phyloP scores from a whole-genome alignment of 257 asterid species.

The Solanum microdontum region DNA sequence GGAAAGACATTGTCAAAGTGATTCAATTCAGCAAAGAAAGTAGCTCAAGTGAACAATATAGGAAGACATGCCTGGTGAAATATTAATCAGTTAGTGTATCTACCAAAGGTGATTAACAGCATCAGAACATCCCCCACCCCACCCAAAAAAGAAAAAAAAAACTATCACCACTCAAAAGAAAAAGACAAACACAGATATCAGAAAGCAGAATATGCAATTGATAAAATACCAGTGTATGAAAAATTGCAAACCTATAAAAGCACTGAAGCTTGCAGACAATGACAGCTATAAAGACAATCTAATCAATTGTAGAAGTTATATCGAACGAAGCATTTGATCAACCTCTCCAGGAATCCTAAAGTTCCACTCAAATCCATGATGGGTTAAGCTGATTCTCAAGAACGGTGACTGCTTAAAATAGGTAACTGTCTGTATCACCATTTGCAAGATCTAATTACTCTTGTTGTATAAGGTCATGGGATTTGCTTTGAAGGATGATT shows the following conservation, averaged over 20 bases:
- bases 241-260: background rate
- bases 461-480: background rate
- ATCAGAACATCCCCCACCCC: background rate
- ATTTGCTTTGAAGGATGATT: background rate
- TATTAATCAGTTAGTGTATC: background rate
- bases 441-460: background rate
- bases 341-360: background rate
- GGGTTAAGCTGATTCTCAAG: background rate
- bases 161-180: background rate
- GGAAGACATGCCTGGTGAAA: background rate
- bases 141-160: background rate
- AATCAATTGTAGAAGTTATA: background rate
- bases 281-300: background rate
- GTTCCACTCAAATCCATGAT: background rate
- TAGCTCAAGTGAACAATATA: background rate
- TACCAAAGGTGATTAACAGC: background rate
- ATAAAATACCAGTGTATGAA: background rate
- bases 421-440: background rate
- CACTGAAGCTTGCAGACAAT: background rate
- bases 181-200: background rate
- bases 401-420: background rate
- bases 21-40: conserved; percentile 6
- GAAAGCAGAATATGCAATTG: background rate
- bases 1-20: conserved; percentile 13
- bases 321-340: background rate